Evolutionary conservation across 1,139 yeast species (phyloP), one percentile per base, ranked within the genome.

Genomic region (Pichia sp.): DNA sequence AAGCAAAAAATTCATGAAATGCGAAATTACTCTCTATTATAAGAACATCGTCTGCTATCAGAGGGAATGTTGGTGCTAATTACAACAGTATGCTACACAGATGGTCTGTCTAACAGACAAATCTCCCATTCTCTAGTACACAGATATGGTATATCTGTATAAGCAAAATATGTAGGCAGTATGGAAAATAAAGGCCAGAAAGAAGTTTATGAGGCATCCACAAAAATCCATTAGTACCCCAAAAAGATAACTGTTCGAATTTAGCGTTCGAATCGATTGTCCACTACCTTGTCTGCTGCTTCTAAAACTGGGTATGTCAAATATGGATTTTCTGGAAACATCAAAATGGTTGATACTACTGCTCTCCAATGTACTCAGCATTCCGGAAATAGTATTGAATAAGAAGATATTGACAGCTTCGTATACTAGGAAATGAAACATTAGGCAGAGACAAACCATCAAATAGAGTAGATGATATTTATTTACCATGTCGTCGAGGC

Each of bases 101-200:
- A n/a, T n/a, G n/a, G n/a, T n/a, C n/a, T n/a, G n/a, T n/a, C n/a
- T n/a, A n/a, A n/a, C n/a, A n/a, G n/a, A n/a, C n/a, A n/a, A n/a
- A n/a, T n/a, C n/a, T n/a, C n/a, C n/a, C n/a, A n/a, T n/a, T n/a
- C n/a, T 11, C 17, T 30, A 33, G 19, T 33, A 33, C 3, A 37
- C 22, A 3, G 37, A 30, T 11, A 37, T 27, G 8, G 37, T 36
- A 20, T 39, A 39, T 8, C 26, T 30, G 20, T 39, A 33, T 6
- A 36, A 19, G 9, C 29, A 14, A 18, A 30, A 22, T 3, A 21
- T 17, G 17, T 35, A 36, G 6, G 36, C 13, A 8, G 30, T 22
- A 22, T 35, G 39, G 10, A 35, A 33, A 3, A 36, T n/a, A 4
- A 39, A 3, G 3, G 39, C 33, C 15, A 39, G 15, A 9, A 26